phyloP scores from a whole-genome alignment of 495 filamentous ascomycete species.

The Penicillium argentinense region DNA sequence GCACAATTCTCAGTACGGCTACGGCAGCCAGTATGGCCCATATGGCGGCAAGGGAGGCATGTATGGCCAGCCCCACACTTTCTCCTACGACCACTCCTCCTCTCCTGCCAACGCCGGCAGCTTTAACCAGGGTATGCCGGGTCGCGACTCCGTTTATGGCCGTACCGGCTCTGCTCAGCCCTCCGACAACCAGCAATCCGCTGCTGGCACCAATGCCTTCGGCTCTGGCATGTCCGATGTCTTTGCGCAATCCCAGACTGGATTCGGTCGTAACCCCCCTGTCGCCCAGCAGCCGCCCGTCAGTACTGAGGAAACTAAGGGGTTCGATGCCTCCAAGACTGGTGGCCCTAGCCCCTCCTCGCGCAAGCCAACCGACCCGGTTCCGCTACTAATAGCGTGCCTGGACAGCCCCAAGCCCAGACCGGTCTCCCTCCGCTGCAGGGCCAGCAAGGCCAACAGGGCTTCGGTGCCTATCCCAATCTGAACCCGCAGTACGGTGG shows the following conservation, averaged over 20 bases:
- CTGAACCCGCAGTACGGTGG: conserved; percentile 71
- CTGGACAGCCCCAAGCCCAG: conserved; percentile 58
- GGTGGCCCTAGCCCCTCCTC: conserved; percentile 83
- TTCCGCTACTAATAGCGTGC: conserved; percentile 74
- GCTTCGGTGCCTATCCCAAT: conserved; percentile 76
- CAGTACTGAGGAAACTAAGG: conserved; percentile 71
- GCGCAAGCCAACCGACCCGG: conserved; percentile 77
- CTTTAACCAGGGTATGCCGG: conserved; percentile 65
- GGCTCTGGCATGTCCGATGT: conserved; percentile 70
- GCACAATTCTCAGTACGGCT: conserved; percentile 61
- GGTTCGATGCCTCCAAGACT: conserved; percentile 71
- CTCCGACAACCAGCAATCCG: conserved; percentile 61
- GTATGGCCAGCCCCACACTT: conserved; percentile 78
- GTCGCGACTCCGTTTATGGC: conserved; percentile 75
- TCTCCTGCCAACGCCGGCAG: conserved; percentile 70
- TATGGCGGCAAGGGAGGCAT: conserved; percentile 74
- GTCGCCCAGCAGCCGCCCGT: conserved; percentile 63
- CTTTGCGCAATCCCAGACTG: conserved; percentile 68
- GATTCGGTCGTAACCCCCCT: conserved; percentile 67
- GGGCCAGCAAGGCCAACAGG: conserved; percentile 63
- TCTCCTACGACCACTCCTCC: conserved; percentile 77
- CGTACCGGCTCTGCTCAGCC: conserved; percentile 74
- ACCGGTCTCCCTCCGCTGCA: conserved; percentile 73
- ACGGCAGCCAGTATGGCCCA: conserved; percentile 69
- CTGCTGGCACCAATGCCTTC: conserved; percentile 62